Evolutionary conservation across 306 rosid genomes (phyloP).

Genomic region (Ammopiptanthus mongolicus): DNA sequence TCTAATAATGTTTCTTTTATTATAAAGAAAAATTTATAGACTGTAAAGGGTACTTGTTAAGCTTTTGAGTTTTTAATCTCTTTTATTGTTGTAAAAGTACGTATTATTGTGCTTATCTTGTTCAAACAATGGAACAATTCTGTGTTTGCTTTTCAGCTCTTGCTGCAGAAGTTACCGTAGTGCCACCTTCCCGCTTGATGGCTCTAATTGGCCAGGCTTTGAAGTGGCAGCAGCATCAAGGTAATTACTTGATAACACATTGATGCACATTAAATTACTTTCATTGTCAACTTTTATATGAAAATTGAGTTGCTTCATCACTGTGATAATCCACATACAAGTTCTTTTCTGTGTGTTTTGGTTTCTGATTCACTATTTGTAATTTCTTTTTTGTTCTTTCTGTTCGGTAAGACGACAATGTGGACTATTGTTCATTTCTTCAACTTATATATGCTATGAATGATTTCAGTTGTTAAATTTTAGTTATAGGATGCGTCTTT

Average conservation of each 20-base stretch:
- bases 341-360: background rate
- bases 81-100: background rate
- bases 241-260: conserved; percentile 26
- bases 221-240: conserved; percentile 99
- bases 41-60: too few relatives aligned
- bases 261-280: background rate
- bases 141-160: conserved; percentile 58
- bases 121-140: background rate
- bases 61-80: background rate
- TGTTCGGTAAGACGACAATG: background rate
- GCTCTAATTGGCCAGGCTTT: conserved; percentile 95
- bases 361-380: background rate
- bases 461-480: background rate
- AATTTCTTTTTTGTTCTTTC: background rate
- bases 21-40: too few relatives aligned
- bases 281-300: background rate
- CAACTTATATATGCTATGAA: conserved; percentile 4
- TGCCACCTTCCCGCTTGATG: conserved; percentile 96
- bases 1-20: too few relatives aligned
- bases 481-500: background rate
- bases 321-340: background rate
- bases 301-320: background rate
- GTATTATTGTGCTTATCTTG: background rate
- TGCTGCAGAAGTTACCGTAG: conserved; percentile 94
- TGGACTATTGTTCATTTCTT: conserved; percentile 4